Evolutionary conservation across 2,329 filamentous ascomycete species (phyloP), one percentile per base, ranked within the genome.

Genomic region (Fusarium verrucosum): DNA sequence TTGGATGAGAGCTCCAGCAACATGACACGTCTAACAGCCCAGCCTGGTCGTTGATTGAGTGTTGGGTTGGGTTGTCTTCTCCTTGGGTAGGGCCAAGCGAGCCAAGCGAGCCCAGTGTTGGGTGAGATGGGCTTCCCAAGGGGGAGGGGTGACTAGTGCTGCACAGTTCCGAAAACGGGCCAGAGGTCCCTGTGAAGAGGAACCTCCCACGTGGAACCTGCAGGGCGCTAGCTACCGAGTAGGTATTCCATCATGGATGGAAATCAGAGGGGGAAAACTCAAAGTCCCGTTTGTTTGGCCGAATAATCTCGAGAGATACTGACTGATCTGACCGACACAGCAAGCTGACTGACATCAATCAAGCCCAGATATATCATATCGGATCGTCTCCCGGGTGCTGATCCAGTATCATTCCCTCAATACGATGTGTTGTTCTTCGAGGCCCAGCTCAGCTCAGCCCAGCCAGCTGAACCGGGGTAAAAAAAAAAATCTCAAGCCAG

Each of bases 191-290:
- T 69, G 62, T 61, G 58, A 58, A 57, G n/a, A 65, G 60, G 59
- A 65, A 63, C 58, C 55, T 68, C 63, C 73, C 72, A 74, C 72
- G 72, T 74, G 73, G 72, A 69, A 66, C 66, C 60, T 74, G 72
- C 72, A 74, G 70, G 58, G 56, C 59, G 49, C 65, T 59, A n/a
- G n/a, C n/a, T n/a, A n/a, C n/a, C n/a, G n/a, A n/a, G n/a, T n/a
- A n/a, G n/a, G n/a, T n/a, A 58, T 68, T 70, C 65, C 63, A 60
- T 67, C 68, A 69, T 64, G 50, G 62, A 69, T 64, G 50, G 62
- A 65, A 58, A 38, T 44, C 59, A 44, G 37, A 57, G 54, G 30
- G 54, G 43, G 59, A 64, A 66, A 59, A 61, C 58, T 58, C 38
- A 32, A 67, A 70, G 65, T 65, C 57, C 53, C 54, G 45, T 50